Base-by-base conservation (phyloP, 345 rosid genomes). In the Salix exigua region DNA sequence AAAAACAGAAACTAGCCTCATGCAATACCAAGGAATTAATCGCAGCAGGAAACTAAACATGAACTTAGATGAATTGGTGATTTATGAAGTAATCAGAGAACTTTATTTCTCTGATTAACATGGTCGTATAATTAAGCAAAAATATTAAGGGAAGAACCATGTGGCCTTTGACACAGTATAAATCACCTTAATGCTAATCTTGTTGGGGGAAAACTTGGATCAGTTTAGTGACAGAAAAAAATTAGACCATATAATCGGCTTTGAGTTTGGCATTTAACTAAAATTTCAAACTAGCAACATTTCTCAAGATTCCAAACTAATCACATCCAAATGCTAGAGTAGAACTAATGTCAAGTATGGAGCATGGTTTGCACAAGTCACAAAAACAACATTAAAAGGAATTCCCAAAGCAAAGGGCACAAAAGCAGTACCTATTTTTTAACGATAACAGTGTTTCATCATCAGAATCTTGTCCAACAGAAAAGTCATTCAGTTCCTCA, bases 391-490 rank as follows among this genome's bases (percentile, higher is more conserved):
- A 70, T 72, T 48, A 31, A 51, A 67, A 38, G 68, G 21, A 21
- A 13, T 23, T 23, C 35, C 31, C 19, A 30, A n/a, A 72, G 35
- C 53, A 28, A 61, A 48, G 61, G 71, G 66, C 25, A 58, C 70
- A 19, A 58, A 67, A 72, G 28, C 8, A 66, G 33, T 90, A 89
- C 97, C 92, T 91, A 17, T 83, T 87, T 85, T 81, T 91, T 48
- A 89, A 79, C 28, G 97, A 93, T 35, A 83, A 46, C 83, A 93
- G 68, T 55, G 92, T 91, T 86, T 90, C 94, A 60, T 90, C 61
- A 73, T 91, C 96, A 10, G 89, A 84, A 67, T 71, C 84, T 63
- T 71, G 80, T 33, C 68, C 82, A 71, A 48, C 74, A 62, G 88
- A 75, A 65, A 80, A 76, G 30, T 82, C 87, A 69, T 73, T 75